Evolutionary conservation across 768 basidiomycete genomes (phyloP).

Genomic region (Mycena rebaudengoi): DNA sequence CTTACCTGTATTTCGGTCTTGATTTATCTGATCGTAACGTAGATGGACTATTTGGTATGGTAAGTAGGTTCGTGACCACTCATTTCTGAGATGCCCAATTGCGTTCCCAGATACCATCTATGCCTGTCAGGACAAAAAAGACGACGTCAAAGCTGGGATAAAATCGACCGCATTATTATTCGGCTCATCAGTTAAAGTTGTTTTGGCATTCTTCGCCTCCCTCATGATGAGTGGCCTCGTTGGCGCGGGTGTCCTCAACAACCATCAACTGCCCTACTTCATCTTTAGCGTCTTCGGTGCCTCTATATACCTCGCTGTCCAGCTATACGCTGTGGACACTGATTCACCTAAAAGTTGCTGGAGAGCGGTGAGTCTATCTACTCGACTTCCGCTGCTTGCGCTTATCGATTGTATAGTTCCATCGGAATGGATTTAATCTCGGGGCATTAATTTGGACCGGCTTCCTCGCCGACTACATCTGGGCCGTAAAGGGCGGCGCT

Average conservation of each 20-base stretch:
- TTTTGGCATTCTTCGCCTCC: conserved; percentile 51
- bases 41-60: conserved; percentile 34
- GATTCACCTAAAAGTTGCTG: conserved; percentile 29
- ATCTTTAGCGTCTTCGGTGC: conserved; percentile 25
- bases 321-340: conserved; percentile 26
- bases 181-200: conserved; percentile 49
- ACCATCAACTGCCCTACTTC: conserved; percentile 29
- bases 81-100: no score
- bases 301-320: conserved; percentile 24
- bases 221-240: conserved; percentile 33
- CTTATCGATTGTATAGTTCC: conserved; percentile 9
- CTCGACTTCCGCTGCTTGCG: background rate
- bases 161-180: conserved; percentile 73
- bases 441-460: conserved; percentile 26
- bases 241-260: conserved; percentile 36
- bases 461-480: conserved; percentile 27
- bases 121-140: conserved; percentile 65
- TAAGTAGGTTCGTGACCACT: no score
- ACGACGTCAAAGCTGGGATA: conserved; percentile 65
- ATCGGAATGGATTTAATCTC: conserved; percentile 28
- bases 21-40: background rate
- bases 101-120: conserved; percentile 77
- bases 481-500: conserved; percentile 4
- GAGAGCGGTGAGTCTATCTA: conserved; percentile 14
- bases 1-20: background rate